Conservation (phyloP, 1,284 basidiomycete species). For the Testicularia cyperi region DNA sequence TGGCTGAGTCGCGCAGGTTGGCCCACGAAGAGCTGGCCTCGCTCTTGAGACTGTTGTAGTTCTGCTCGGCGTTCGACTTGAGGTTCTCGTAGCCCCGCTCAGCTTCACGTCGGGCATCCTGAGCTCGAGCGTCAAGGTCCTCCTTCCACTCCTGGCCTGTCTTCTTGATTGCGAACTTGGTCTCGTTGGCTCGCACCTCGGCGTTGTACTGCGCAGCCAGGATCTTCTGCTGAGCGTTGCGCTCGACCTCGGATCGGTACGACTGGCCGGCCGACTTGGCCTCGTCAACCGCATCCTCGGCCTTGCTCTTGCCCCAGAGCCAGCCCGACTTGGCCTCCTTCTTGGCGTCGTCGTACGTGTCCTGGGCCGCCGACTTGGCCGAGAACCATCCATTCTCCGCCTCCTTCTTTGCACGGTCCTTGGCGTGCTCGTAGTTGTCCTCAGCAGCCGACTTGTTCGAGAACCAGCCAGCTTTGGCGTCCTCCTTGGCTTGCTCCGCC, state of each 20-base stretch:
- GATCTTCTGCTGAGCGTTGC: slow-evolving; percentile 38
- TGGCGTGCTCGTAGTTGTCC: slow-evolving; percentile 9
- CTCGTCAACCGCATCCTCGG: slow-evolving; percentile 20
- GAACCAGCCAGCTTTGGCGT: slow-evolving; percentile 1
- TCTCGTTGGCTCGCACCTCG: slow-evolving; percentile 24
- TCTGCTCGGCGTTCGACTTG: slow-evolving; percentile 19
- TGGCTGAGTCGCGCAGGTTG: slow-evolving; percentile 27
- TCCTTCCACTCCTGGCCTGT: slow-evolving; percentile 29
- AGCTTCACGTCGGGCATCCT: slow-evolving; percentile 19
- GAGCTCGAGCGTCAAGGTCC: slow-evolving; percentile 23
- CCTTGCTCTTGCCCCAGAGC: slow-evolving; percentile 34
- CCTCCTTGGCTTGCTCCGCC: slow-evolving; percentile 11
- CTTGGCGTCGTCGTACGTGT: slow-evolving; percentile 23
- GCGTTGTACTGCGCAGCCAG: slow-evolving; percentile 41
- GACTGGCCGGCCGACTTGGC: slow-evolving; percentile 2
- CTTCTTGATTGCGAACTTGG: slow-evolving; percentile 18
- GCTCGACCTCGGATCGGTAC: slow-evolving; percentile 24
- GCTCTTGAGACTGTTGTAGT: slow-evolving; percentile 30
- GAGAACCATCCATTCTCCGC: slow-evolving; percentile 27
- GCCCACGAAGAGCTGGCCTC: slow-evolving; percentile 23
- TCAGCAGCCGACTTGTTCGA: slow-evolving; percentile 1
- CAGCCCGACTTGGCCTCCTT: slow-evolving; percentile 25
- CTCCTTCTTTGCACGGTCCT: slow-evolving; percentile 13
- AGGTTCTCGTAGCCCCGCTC: slow-evolving; percentile 19
- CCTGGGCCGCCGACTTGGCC: slow-evolving; percentile 14